These are phyloP conservation scores for Jimgerdemannia flammicorona DNA, from an alignment of 192 early-diverging fungal genomes.

Conservation along the genomic window DNA sequence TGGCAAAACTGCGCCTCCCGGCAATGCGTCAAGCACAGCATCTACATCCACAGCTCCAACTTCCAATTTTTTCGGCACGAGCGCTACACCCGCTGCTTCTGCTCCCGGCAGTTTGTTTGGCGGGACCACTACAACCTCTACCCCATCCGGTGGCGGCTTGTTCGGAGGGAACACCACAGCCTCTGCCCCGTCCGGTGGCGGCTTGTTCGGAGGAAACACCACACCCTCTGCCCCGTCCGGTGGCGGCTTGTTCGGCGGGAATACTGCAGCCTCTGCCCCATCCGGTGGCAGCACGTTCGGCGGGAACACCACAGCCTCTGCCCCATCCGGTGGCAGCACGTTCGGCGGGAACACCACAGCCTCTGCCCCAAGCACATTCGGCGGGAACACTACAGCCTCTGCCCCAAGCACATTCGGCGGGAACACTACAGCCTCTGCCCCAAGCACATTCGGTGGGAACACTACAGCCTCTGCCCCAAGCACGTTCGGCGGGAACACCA, in stretches of 20 bases:
- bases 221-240: slow-evolving; percentile 19
- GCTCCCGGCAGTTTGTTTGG: too few relatives aligned
- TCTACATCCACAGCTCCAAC: slow-evolving; percentile 9
- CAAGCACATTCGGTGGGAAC: too few relatives aligned
- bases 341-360: not conserved
- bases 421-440: too few relatives aligned
- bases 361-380: slow-evolving; percentile 11
- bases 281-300: slow-evolving; percentile 13
- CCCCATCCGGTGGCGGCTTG: slow-evolving; percentile 6
- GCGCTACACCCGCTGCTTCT: not conserved
- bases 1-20: not conserved
- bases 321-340: slow-evolving; percentile 4
- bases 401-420: slow-evolving; percentile 18
- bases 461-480: too few relatives aligned
- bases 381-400: slow-evolving; percentile 21
- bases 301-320: not conserved
- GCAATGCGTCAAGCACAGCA: not conserved
- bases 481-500: too few relatives aligned
- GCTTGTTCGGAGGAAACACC: slow-evolving; percentile 10
- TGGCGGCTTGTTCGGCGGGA: not conserved
- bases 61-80: slow-evolving; percentile 10
- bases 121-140: slow-evolving; percentile 9
- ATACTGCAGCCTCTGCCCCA: slow-evolving; percentile 13
- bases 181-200: slow-evolving; percentile 11
- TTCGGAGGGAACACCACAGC: slow-evolving; percentile 22